Evolutionary conservation across 108 stramenopile species (phyloP).

Genomic region (Phaeodactylum tricornutum): DNA sequence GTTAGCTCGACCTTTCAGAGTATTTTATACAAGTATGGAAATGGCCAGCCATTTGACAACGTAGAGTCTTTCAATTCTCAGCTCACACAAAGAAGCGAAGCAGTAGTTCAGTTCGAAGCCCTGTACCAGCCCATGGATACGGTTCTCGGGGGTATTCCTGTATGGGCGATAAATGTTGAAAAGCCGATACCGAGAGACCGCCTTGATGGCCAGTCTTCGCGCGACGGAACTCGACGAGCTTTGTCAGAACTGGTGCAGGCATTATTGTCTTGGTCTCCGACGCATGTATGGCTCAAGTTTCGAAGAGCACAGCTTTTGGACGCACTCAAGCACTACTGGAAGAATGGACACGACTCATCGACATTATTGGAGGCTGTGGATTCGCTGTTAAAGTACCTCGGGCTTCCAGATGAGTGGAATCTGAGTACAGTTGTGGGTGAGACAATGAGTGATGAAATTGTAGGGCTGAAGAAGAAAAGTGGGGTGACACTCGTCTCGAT

Average conservation of each 20-base stretch:
- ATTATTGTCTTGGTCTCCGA: constrained; percentile 69
- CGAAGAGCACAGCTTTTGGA: constrained; percentile 61
- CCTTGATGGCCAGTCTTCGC: constrained; percentile 22
- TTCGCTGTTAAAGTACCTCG: constrained; percentile 52
- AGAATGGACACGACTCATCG: constrained; percentile 67
- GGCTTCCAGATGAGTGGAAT: constrained; percentile 41
- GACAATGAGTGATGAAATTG: constrained; percentile 47
- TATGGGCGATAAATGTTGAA: constrained; percentile 9
- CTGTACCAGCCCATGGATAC: constrained; percentile 67
- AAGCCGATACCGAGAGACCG: constrained; percentile 17
- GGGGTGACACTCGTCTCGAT: constrained; percentile 70
- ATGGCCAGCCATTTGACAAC: constrained; percentile 60
- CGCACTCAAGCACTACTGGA: constrained; percentile 66
- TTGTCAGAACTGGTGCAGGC: constrained; percentile 48
- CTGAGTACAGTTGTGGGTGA: constrained; percentile 8
- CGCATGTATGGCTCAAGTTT: constrained; percentile 68
- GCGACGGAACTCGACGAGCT: constrained; percentile 32
- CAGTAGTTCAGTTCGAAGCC: constrained; percentile 67
- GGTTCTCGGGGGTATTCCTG: constrained; percentile 42
- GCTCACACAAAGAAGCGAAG: constrained; percentile 51
- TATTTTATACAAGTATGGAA: constrained; percentile 42
- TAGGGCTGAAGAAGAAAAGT: constrained; percentile 66
- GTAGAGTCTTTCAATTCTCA: constrained; percentile 52
- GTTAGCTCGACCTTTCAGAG: constrained; percentile 31
- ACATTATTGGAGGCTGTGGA: constrained; percentile 69